phyloP scores from a whole-genome alignment of 192 early-diverging fungal species.

The Coemansia sp. region DNA sequence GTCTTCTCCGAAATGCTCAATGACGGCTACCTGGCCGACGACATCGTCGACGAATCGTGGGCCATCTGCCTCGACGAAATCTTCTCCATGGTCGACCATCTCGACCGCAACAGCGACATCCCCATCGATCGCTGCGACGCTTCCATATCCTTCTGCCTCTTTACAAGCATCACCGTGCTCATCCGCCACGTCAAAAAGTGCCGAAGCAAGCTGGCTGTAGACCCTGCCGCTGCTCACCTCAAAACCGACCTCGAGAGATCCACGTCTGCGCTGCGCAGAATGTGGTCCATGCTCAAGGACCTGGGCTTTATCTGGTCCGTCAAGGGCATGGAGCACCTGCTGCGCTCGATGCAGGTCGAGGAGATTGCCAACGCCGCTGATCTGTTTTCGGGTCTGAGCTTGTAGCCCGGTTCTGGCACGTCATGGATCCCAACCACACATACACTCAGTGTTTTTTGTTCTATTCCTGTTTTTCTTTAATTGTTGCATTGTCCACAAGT shows the following conservation, averaged over 20 bases:
- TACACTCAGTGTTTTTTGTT: background rate
- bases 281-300: slow-evolving; percentile 48
- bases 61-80: slow-evolving; percentile 30
- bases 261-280: slow-evolving; percentile 23
- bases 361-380: slow-evolving; percentile 46
- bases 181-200: slow-evolving; percentile 41
- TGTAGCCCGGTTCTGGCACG: slow-evolving; percentile 13
- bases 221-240: background rate
- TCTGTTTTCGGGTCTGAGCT: slow-evolving; percentile 23
- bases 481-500: background rate
- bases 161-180: slow-evolving; percentile 41
- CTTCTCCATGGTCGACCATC: slow-evolving; percentile 29
- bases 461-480: background rate
- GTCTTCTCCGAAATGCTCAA: slow-evolving; percentile 42
- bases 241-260: slow-evolving; percentile 14
- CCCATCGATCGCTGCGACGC: slow-evolving; percentile 46
- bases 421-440: background rate
- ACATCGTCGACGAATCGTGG: slow-evolving; percentile 49
- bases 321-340: slow-evolving; percentile 37
- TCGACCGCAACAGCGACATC: slow-evolving; percentile 47
- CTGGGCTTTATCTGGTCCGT: slow-evolving; percentile 43
- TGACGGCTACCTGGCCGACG: slow-evolving; percentile 44
- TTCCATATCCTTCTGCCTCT: slow-evolving; percentile 41
- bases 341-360: slow-evolving; percentile 49
- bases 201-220: slow-evolving; percentile 11